A percentile compares a stretch with the other conserved stretches of the same genome.
phyloP scores from a whole-genome alignment of 2,329 filamentous ascomycete species.

The Neoarthrinium moseri region DNA sequence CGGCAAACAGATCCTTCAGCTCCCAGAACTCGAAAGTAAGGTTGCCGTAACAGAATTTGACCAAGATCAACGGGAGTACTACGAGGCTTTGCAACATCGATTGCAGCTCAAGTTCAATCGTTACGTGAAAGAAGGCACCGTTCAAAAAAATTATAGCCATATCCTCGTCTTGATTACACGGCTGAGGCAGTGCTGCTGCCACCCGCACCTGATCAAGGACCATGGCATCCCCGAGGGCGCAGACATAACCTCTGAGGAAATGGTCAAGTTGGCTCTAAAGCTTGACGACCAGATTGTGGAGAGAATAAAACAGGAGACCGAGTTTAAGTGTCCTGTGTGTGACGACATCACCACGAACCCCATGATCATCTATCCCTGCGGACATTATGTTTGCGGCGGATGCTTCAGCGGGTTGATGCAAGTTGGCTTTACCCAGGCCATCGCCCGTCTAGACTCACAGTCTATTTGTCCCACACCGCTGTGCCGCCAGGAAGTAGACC shows the following conservation, averaged over 20 bases:
- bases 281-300: conserved; percentile 16
- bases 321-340: conserved; percentile 24
- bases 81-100: conserved; percentile 50
- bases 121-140: conserved; percentile 25
- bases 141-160: conserved; percentile 74
- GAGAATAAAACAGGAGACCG: conserved; percentile 14
- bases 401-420: conserved; percentile 24
- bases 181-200: conserved; percentile 78
- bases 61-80: conserved; percentile 64
- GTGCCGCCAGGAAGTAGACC: conserved; percentile 16
- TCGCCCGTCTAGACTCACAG: too few species aligned
- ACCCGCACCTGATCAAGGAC: conserved; percentile 66
- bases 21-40: conserved; percentile 65
- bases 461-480: not conserved
- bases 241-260: conserved; percentile 22
- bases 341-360: conserved; percentile 17
- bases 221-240: conserved; percentile 26
- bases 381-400: conserved; percentile 24
- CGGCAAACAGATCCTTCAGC: conserved; percentile 70
- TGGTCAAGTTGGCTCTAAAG: conserved; percentile 22
- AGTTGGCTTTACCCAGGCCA: too few species aligned
- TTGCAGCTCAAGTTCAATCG: conserved; percentile 25
- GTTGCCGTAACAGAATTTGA: conserved; percentile 63
- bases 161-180: conserved; percentile 78
- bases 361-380: conserved; percentile 28